Evolutionary conservation across 2,329 filamentous ascomycete genomes (phyloP).

Genomic region (Myriosclerotinia curreyana): DNA sequence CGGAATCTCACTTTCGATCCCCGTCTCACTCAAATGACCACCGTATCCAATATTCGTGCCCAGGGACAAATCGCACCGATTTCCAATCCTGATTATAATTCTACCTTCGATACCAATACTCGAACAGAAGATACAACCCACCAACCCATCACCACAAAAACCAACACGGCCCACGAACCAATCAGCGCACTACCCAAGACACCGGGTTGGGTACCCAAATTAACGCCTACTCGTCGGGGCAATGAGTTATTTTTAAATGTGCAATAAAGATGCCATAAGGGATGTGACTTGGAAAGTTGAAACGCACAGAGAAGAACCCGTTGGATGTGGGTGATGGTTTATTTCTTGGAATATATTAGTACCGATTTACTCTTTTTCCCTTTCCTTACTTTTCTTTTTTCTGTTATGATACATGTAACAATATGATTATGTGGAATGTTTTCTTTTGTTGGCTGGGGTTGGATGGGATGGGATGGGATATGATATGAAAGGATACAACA

Average conservation of each 20-base stretch:
- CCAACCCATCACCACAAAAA: background rate
- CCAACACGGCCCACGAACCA: background rate
- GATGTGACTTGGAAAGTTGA: no score
- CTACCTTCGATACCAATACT: background rate
- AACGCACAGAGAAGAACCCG: no score
- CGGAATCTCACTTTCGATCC: background rate
- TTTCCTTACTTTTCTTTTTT: background rate
- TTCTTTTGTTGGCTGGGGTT: background rate
- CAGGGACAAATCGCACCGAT: background rate
- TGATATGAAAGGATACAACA: background rate
- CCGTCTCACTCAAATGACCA: constrained; percentile 21
- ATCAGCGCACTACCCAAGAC: constrained; percentile 41
- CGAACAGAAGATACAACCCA: no score
- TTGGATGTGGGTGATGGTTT: background rate
- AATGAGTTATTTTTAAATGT: constrained; percentile 62
- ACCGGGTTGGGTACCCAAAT: constrained; percentile 59
- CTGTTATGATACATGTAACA: background rate
- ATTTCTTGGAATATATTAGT: background rate
- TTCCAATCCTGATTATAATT: background rate
- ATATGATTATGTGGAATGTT: background rate
- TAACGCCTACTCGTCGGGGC: constrained; percentile 65
- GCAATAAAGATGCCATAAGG: constrained; percentile 32
- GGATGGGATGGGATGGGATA: background rate
- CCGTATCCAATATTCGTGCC: constrained; percentile 34
- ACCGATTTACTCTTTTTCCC: background rate